These are phyloP conservation scores for Lentinula aciculospora DNA, from an alignment of 768 basidiomycete species.

Conservation along the genomic window DNA sequence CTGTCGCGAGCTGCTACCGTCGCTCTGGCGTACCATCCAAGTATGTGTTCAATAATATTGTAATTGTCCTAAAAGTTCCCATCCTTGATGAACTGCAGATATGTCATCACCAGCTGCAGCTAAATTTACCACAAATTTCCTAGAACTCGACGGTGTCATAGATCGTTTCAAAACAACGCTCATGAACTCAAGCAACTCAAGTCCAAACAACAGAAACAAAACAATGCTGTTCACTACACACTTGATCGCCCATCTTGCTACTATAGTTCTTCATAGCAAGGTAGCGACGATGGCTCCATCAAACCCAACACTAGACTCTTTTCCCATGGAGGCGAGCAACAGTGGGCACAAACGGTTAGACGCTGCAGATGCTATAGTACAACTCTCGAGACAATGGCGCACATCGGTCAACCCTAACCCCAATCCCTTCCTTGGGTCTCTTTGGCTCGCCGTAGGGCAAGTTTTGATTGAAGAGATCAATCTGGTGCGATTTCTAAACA, in stretches of 20 bases:
- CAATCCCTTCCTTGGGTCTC: slow-evolving; percentile 4
- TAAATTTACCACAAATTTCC: not conserved
- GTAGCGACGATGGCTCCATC: not conserved
- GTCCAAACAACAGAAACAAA: not conserved
- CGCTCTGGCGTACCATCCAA: slow-evolving; percentile 8
- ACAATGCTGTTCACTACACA: slow-evolving; percentile 5
- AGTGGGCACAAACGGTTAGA: not conserved
- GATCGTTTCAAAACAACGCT: not conserved
- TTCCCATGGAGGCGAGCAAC: slow-evolving; percentile 11
- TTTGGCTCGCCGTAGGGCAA: not conserved
- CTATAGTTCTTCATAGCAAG: slow-evolving; percentile 19
- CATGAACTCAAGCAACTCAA: not conserved
- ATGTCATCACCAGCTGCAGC: not conserved
- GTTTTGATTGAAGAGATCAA: not conserved
- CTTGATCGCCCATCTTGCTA: slow-evolving; percentile 6
- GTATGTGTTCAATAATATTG: slow-evolving; percentile 12
- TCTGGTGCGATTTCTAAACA: not conserved
- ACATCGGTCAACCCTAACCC: not conserved
- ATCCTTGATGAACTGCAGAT: not conserved
- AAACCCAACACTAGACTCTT: slow-evolving; percentile 18
- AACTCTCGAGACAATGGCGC: not conserved
- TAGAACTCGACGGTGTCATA: not conserved
- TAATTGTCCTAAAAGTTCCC: not conserved
- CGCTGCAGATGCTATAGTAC: not conserved
- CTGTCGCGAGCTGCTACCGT: slow-evolving; percentile 18